Evolutionary conservation across 257 asterid species (phyloP), one percentile per base, ranked within the genome.

Genomic region (Coffea canephora): DNA sequence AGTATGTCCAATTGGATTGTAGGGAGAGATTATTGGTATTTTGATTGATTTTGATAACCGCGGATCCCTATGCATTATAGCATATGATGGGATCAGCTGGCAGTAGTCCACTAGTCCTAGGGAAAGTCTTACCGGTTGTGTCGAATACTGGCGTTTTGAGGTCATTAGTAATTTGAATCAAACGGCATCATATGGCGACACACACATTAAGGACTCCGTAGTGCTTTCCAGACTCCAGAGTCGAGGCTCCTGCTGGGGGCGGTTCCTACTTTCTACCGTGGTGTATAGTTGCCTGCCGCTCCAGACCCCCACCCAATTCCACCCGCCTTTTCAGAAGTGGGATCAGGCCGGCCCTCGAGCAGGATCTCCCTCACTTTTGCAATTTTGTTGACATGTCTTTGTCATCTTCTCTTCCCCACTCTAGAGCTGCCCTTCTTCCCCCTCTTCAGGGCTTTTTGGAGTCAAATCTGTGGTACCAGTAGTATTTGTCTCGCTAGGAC

Each of bases 291-390:
- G 34, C 34, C 34, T 31, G 34, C 34, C 34, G 34, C 34, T 31
- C 34, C 34, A 31, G 34, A 31, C 34, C 34, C 34, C 34, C 34
- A 31, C 34, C 34, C 34, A 31, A 31, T 31, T 31, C 34, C 34
- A 31, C 34, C 1, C 1, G 34, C 34, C 34, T 73, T 77, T 81
- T 55, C 85, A 78, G 85, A 75, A 16, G 84, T 75, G 82, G 78
- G 82, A 70, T 77, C 77, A 23, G 77, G 36, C 31, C 41, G 75
- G 55, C 36, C 8, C 14, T 49, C 15, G 18, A 54, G 72, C 43
- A 71, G 71, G 78, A 83, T 83, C 89, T 83, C 89, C 85, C 87
- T 81, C 76, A 81, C 81, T 71, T 81, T 81, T 75, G 78, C 87
- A 86, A 83, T 57, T 70, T 73, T 79, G 77, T 83, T 83, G 89